phyloP scores from a whole-genome alignment of 2,329 filamentous ascomycete species.

The Curvularia hawaiiensis region DNA sequence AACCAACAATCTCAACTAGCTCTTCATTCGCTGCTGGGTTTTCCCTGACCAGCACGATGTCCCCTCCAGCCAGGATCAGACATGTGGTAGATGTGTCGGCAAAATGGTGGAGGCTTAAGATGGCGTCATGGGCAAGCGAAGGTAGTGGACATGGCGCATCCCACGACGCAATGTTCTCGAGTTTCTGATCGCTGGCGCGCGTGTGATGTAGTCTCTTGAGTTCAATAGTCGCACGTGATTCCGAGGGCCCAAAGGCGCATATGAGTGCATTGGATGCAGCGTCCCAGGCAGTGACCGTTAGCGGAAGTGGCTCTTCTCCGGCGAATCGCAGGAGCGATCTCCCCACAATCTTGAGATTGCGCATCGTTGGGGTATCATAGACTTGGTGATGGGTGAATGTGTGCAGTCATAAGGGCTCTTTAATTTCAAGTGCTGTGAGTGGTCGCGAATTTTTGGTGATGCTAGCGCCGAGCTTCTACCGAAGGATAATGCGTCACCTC shows the following conservation, averaged over 20 bases:
- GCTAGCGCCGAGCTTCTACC: conserved; percentile 35
- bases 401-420: conserved; percentile 7
- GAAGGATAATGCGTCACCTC: conserved; percentile 17
- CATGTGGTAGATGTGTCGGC: conserved; percentile 78
- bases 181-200: conserved; percentile 47
- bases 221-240: conserved; percentile 72
- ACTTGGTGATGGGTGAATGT: conserved; percentile 11
- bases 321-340: conserved; percentile 67
- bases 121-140: conserved; percentile 73
- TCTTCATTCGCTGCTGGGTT: conserved; percentile 69
- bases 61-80: conserved; percentile 85
- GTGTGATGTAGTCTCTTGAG: conserved; percentile 62
- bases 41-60: conserved; percentile 86
- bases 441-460: conserved; percentile 24
- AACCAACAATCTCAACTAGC: conserved; percentile 92
- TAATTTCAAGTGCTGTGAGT: conserved; percentile 11
- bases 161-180: conserved; percentile 76
- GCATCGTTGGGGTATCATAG: conserved; percentile 62
- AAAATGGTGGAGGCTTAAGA: conserved; percentile 84
- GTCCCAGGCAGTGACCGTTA: conserved; percentile 88
- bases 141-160: conserved; percentile 82
- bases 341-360: conserved; percentile 82
- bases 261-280: conserved; percentile 76
- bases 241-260: conserved; percentile 81
- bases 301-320: conserved; percentile 57